phyloP scores from a whole-genome alignment of 768 basidiomycete genomes.

The Termitomyces bulborhizus region DNA sequence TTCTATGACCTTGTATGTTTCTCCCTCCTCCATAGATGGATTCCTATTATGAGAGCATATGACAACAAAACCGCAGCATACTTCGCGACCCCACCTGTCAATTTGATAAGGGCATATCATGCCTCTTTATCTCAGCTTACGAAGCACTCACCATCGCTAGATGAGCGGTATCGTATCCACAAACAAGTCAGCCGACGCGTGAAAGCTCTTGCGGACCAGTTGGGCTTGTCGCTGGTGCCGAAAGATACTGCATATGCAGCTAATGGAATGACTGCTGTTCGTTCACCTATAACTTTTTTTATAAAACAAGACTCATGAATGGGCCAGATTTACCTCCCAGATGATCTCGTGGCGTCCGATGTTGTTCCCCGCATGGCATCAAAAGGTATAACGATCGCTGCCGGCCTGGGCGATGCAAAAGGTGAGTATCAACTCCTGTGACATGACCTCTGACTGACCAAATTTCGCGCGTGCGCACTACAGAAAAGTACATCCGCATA shows the following conservation, averaged over 20 bases:
- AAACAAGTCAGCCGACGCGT: slow-evolving; percentile 55
- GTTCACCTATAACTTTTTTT: slow-evolving; percentile 3
- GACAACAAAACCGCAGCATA: slow-evolving; percentile 70
- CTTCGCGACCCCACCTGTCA: slow-evolving; percentile 87
- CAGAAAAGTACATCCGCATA: slow-evolving; percentile 77
- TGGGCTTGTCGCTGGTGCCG: slow-evolving; percentile 69
- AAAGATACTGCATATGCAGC: slow-evolving; percentile 50
- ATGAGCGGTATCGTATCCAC: slow-evolving; percentile 69
- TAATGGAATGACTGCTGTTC: slow-evolving; percentile 84
- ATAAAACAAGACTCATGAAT: background rate
- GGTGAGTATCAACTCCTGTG: slow-evolving; percentile 25
- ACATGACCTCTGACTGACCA: background rate
- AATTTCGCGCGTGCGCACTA: background rate
- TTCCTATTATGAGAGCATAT: slow-evolving; percentile 85
- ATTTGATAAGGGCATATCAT: slow-evolving; percentile 80
- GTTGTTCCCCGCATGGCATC: slow-evolving; percentile 60
- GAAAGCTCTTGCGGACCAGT: slow-evolving; percentile 50
- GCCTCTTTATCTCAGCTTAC: slow-evolving; percentile 69
- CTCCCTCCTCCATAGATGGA: slow-evolving; percentile 44
- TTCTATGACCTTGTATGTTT: background rate
- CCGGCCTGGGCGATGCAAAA: slow-evolving; percentile 72
- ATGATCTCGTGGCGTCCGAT: slow-evolving; percentile 60
- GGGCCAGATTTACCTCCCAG: slow-evolving; percentile 62
- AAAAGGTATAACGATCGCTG: slow-evolving; percentile 71
- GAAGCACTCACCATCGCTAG: slow-evolving; percentile 47